Percentiles rank a stretch among this genome's conserved stretches.
These are phyloP conservation scores for Nosema granulosis DNA, from an alignment of 371 early-diverging fungal genomes.

Conservation along the genomic window DNA sequence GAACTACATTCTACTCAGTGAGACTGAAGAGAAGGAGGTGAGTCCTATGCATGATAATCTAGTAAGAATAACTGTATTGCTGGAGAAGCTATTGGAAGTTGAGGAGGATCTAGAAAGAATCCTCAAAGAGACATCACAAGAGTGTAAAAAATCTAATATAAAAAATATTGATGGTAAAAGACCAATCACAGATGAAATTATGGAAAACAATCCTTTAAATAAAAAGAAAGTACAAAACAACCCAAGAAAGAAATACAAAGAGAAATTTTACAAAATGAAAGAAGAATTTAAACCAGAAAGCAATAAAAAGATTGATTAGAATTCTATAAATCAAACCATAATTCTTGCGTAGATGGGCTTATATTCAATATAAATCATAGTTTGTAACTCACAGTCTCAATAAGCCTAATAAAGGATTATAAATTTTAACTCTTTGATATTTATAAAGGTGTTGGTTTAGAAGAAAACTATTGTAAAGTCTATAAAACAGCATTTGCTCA, in stretches of 20 bases:
- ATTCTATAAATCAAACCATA: no score
- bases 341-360: no score
- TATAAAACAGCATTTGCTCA: no score
- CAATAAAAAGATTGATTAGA: conserved; percentile 1
- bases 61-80: conserved; percentile 1
- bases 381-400: no score
- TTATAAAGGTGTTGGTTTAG: no score
- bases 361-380: no score
- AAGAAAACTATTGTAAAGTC: no score
- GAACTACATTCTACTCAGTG: no score
- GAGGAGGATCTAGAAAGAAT: neutral
- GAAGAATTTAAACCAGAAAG: neutral
- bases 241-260: conserved; percentile 9
- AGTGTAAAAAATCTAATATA: neutral
- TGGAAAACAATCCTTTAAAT: neutral
- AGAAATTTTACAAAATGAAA: neutral
- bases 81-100: neutral
- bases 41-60: no score
- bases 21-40: no score
- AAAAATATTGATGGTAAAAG: neutral
- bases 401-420: no score
- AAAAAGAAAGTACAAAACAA: conserved; percentile 1
- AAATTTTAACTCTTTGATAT: no score
- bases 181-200: neutral
- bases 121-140: neutral